phyloP scores from a whole-genome alignment of 768 basidiomycete species.

The Russula olivacea region DNA sequence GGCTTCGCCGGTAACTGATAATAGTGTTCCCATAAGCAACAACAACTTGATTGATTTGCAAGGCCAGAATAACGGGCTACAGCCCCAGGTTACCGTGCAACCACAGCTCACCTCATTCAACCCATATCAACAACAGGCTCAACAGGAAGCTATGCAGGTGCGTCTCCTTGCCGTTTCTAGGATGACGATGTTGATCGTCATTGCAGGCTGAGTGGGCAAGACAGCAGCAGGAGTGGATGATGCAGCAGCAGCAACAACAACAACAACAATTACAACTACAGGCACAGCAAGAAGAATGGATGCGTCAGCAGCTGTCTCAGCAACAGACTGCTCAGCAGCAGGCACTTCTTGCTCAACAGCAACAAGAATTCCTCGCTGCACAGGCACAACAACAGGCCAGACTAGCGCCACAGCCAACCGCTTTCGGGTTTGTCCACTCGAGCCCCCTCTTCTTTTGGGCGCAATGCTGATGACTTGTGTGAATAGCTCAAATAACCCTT shows the following conservation, averaged over 20 bases:
- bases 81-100: conserved; percentile 75
- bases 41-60: conserved; percentile 16
- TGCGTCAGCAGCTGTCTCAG: conserved; percentile 58
- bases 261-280: conserved; percentile 45
- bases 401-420: conserved; percentile 57
- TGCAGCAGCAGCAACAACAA: conserved; percentile 52
- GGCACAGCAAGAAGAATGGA: conserved; percentile 48
- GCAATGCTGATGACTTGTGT: not conserved
- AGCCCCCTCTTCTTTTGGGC: not conserved
- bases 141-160: conserved; percentile 80
- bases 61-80: conserved; percentile 35
- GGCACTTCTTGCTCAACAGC: conserved; percentile 38
- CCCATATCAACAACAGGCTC: conserved; percentile 87
- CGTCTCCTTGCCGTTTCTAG: not conserved
- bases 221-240: conserved; percentile 64
- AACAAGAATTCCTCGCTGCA: conserved; percentile 20
- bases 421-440: conserved; percentile 53
- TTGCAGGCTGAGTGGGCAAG: conserved; percentile 39
- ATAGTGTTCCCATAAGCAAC: conserved; percentile 8
- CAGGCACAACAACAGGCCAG: conserved; percentile 31
- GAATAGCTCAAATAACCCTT: conserved; percentile 89
- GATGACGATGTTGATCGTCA: not conserved
- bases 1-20: conserved; percentile 2
- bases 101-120: conserved; percentile 93
- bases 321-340: conserved; percentile 46